These are phyloP conservation scores for Athelia sp. DNA, from an alignment of 1,284 basidiomycete genomes.

Conservation along the genomic window DNA sequence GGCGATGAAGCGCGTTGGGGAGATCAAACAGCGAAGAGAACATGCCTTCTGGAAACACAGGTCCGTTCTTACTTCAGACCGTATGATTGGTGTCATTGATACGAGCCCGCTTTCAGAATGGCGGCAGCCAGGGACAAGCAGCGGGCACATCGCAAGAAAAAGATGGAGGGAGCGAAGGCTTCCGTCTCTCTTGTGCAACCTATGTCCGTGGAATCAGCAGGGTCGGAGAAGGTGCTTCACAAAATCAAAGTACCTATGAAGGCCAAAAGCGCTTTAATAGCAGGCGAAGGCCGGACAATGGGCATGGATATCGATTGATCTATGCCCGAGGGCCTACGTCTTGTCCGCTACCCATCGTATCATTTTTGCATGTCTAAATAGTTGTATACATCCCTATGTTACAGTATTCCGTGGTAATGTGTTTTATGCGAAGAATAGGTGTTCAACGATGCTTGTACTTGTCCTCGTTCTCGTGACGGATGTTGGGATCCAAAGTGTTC, in stretches of 20 bases:
- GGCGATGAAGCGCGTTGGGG: slow-evolving; percentile 94
- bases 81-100: background rate
- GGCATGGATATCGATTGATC: slow-evolving; percentile 74
- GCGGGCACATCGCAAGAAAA: slow-evolving; percentile 63
- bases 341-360: slow-evolving; percentile 1
- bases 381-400: slow-evolving; percentile 1
- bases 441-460: slow-evolving; percentile 79
- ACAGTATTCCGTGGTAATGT: background rate
- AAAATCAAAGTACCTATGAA: slow-evolving; percentile 79
- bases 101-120: slow-evolving; percentile 54
- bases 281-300: slow-evolving; percentile 75
- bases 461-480: slow-evolving; percentile 75
- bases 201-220: slow-evolving; percentile 37
- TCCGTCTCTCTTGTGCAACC: slow-evolving; percentile 74
- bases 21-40: slow-evolving; percentile 91
- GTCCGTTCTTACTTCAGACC: slow-evolving; percentile 32
- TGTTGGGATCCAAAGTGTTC: slow-evolving; percentile 82
- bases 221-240: slow-evolving; percentile 53
- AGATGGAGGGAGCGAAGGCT: slow-evolving; percentile 49
- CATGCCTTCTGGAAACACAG: slow-evolving; percentile 97
- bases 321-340: background rate
- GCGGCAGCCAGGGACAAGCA: slow-evolving; percentile 70
- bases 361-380: background rate
- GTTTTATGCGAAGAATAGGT: background rate
- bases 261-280: slow-evolving; percentile 67